These are phyloP conservation scores for Mitragyna speciosa DNA, from an alignment of 257 asterid species.

Conservation along the genomic window DNA sequence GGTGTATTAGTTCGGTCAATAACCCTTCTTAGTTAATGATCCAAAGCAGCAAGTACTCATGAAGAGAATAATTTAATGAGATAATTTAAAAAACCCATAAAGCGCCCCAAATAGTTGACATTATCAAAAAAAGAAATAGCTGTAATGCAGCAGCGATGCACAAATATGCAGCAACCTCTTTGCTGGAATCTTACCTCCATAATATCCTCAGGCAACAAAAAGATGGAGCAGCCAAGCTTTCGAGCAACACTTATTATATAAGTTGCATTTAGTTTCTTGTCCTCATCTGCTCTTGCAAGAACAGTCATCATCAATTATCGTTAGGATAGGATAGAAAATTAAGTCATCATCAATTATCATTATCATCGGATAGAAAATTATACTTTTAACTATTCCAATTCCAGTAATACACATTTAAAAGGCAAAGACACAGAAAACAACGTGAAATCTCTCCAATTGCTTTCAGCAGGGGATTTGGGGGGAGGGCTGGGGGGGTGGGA, in stretches of 20 bases:
- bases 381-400: background rate
- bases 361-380: too few species aligned
- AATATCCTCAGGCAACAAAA: slow-evolving; percentile 51
- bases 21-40: background rate
- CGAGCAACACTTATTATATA: slow-evolving; percentile 51
- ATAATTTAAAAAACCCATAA: background rate
- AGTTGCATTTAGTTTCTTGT: slow-evolving; percentile 46
- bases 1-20: background rate
- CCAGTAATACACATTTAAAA: background rate
- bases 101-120: background rate
- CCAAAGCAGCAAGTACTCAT: background rate
- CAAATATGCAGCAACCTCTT: background rate
- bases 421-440: background rate
- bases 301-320: background rate
- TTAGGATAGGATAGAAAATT: background rate
- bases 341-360: too few species aligned
- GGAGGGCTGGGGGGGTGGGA: too few species aligned
- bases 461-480: background rate
- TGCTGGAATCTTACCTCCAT: slow-evolving; percentile 32
- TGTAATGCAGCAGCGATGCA: background rate
- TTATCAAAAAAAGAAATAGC: background rate
- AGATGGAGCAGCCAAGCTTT: slow-evolving; percentile 53
- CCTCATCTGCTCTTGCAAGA: slow-evolving; percentile 41
- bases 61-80: background rate
- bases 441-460: background rate